Percentiles rank a stretch among this genome's conserved stretches.
Conservation (phyloP, 208 protist genomes). For the Leishmania gerbilli region DNA sequence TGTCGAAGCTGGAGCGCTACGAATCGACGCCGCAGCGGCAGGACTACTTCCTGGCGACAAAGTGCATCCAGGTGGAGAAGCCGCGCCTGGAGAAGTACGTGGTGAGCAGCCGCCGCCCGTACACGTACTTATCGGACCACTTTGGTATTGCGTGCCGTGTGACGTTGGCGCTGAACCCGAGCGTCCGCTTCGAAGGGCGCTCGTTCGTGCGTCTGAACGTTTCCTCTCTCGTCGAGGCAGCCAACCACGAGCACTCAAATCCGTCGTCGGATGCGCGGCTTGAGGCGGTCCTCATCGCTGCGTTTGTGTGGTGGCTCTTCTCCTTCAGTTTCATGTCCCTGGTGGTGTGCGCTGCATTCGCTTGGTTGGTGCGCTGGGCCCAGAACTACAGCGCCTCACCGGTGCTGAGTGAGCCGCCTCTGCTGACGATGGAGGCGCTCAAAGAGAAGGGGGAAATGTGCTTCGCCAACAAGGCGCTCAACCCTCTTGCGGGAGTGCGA, state of each 20-base stretch:
- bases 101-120: constrained; percentile 69
- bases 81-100: constrained; percentile 83
- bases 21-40: constrained; percentile 73
- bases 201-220: constrained; percentile 36
- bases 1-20: constrained; percentile 71
- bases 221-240: constrained; percentile 59
- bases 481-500: constrained; percentile 39
- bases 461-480: constrained; percentile 27
- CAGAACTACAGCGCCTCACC: constrained; percentile 42
- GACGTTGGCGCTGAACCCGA: constrained; percentile 16
- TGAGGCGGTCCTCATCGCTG: constrained; percentile 41
- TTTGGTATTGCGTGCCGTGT: constrained; percentile 72
- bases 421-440: constrained; percentile 53
- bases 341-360: constrained; percentile 31
- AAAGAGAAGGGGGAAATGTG: constrained; percentile 39
- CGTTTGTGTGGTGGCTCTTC: constrained; percentile 41
- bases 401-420: constrained; percentile 39
- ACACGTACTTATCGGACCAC: constrained; percentile 90
- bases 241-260: constrained; percentile 74
- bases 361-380: constrained; percentile 38
- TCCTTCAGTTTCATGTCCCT: constrained; percentile 49
- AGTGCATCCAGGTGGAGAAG: constrained; percentile 31
- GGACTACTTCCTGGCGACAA: constrained; percentile 86
- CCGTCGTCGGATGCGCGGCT: constrained; percentile 50
- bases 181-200: constrained; percentile 5